Conservation (phyloP, 768 basidiomycete genomes). For the Tricholoma furcatifolium region DNA sequence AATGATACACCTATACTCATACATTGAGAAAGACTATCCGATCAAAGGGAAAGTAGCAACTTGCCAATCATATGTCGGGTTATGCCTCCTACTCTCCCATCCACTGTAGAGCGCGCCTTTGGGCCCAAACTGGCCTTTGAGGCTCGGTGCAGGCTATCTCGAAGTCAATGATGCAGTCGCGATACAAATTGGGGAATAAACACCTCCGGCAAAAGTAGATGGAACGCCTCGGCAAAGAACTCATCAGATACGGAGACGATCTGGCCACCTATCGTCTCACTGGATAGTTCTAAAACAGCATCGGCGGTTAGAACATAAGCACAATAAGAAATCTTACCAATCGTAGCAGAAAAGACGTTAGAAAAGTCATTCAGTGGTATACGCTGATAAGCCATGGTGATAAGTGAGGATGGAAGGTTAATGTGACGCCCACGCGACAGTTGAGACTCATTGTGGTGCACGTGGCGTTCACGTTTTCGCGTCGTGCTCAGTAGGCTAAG, state of each 20-base stretch:
- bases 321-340: conserved; percentile 35
- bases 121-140: conserved; percentile 97
- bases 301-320: background rate
- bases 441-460: too few species aligned
- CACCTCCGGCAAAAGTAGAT: conserved; percentile 84
- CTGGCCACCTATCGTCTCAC: conserved; percentile 75
- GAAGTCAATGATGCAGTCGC: conserved; percentile 2
- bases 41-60: background rate
- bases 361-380: conserved; percentile 48
- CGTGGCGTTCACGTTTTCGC: too few species aligned
- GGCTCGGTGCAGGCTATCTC: conserved; percentile 72
- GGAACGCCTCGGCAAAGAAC: conserved; percentile 87
- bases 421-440: background rate
- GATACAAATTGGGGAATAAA: conserved; percentile 30
- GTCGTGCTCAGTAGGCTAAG: too few species aligned
- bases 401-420: background rate
- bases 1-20: conserved; percentile 74
- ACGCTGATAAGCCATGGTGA: conserved; percentile 40
- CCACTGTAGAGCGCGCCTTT: conserved; percentile 93
- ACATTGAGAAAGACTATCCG: background rate
- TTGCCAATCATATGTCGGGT: conserved; percentile 86
- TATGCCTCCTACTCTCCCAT: conserved; percentile 93
- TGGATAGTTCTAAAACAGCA: conserved; percentile 73
- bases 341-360: conserved; percentile 45
- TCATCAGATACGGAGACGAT: conserved; percentile 86